Percentiles rank a stretch among this genome's conserved stretches.
phyloP scores from a whole-genome alignment of 768 basidiomycete species.

The Tylopilus sp. region DNA sequence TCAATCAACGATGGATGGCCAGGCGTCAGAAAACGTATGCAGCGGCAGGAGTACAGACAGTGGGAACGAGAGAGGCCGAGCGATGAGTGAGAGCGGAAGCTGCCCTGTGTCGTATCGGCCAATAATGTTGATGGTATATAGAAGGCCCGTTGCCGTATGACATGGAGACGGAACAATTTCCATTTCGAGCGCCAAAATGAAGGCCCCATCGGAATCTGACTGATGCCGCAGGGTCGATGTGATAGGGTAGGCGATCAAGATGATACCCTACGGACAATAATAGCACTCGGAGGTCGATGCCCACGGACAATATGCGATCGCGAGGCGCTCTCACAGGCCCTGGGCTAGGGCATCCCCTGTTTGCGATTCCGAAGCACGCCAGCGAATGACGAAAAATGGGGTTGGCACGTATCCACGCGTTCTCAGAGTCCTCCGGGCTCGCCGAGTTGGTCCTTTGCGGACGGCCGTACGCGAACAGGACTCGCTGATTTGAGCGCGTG shows the following conservation, averaged over 20 bases:
- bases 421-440: too few relatives aligned
- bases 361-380: conserved; percentile 11
- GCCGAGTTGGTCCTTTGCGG: too few relatives aligned
- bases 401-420: too few relatives aligned
- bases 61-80: background rate
- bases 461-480: too few relatives aligned
- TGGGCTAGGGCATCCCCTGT: conserved; percentile 24
- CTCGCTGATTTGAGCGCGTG: conserved; percentile 23
- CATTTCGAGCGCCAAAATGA: conserved; percentile 21
- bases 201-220: conserved; percentile 29
- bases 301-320: conserved; percentile 19
- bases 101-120: conserved; percentile 12
- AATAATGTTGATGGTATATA: conserved; percentile 18
- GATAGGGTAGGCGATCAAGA: conserved; percentile 38
- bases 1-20: conserved; percentile 13
- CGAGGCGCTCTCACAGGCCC: conserved; percentile 13
- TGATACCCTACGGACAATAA: conserved; percentile 25
- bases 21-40: background rate
- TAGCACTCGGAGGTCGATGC: conserved; percentile 12
- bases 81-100: conserved; percentile 9
- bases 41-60: background rate
- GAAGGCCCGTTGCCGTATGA: conserved; percentile 19
- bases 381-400: conserved; percentile 2
- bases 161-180: conserved; percentile 22
- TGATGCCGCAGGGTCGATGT: conserved; percentile 34